Evolutionary conservation across 2,329 filamentous ascomycete species (phyloP).

Genomic region (Alternaria viburni): DNA sequence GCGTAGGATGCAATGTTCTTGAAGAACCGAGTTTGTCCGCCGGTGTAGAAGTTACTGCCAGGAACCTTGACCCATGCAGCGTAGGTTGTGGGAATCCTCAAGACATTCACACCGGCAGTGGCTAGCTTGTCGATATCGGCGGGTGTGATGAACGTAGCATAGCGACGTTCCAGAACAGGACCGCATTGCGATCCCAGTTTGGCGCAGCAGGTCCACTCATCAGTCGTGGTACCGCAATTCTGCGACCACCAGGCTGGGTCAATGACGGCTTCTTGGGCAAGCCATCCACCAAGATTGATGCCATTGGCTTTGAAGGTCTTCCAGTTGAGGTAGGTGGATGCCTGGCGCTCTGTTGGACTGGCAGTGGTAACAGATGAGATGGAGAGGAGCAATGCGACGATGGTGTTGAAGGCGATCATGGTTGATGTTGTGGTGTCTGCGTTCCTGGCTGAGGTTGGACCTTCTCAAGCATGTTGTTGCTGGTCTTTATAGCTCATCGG

Average conservation of each 20-base stretch:
- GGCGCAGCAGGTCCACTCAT: constrained; percentile 47
- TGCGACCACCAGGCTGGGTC: constrained; percentile 37
- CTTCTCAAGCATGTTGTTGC: background rate
- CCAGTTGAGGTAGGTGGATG: constrained; percentile 16
- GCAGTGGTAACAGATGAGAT: background rate
- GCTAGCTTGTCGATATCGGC: constrained; percentile 44
- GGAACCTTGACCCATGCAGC: constrained; percentile 48
- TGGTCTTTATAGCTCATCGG: background rate
- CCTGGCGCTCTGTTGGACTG: background rate
- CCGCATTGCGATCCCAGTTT: constrained; percentile 38
- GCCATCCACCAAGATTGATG: constrained; percentile 44
- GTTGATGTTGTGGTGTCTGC: background rate
- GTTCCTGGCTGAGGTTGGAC: background rate
- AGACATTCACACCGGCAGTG: constrained; percentile 37
- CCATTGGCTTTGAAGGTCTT: constrained; percentile 23
- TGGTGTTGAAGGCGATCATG: background rate
- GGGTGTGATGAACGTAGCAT: constrained; percentile 39
- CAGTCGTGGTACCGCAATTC: constrained; percentile 27
- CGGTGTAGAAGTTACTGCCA: constrained; percentile 41
- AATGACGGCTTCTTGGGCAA: constrained; percentile 38
- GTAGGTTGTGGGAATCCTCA: constrained; percentile 48
- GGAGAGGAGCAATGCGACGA: background rate
- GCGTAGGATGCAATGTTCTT: constrained; percentile 44
- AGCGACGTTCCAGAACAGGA: constrained; percentile 37
- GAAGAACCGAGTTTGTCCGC: constrained; percentile 41